Base-by-base conservation (phyloP, 2,329 filamentous ascomycete species). In the Colletotrichum sp. region DNA sequence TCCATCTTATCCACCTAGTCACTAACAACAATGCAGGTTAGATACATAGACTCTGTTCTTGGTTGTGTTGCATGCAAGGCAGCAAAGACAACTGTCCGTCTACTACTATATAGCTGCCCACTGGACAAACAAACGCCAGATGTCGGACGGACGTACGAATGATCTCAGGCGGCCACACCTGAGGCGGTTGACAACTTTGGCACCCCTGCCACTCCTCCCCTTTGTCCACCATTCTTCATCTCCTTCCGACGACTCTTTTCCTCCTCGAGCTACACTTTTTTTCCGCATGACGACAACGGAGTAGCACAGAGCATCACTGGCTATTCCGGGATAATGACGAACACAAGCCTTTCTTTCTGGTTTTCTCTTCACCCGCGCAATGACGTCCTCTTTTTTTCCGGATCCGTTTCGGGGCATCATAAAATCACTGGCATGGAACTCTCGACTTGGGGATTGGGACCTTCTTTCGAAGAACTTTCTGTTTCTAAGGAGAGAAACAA, bases 301-400 rank as follows among this genome's bases (percentile, higher is more conserved):
- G 56, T 67, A 62, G 69, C 70, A 72, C 70, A 73, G 69, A 64
- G 70, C 60, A 73, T 52, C 69, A 66, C 70, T 73, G 74, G 71
- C 74, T 75, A 65, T 65, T 74, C 71, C 71, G 71, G 73, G 65
- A 76, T 76, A 76, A 76, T 76, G 74, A 76, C 65, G 65, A 76
- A 74, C 69, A 75, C 64, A 67, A 71, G 68, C 66, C 68, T 75
- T 77, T 77, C 67, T 75, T 71, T 83, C 81, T 81, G 80, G 80
- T 80, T 82, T 85, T 79, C 76, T 80, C 76, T 75, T 77, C 71
- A 77, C 68, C 74, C 62, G 68, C 61, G 65, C 74, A 60, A 68
- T 66, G 74, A 66, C 65, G 58, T 75, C 43, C 64, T 70, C 52
- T 36, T 66, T 52, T 67, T 76, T 66, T 38, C 66, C 68, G 60